These are phyloP conservation scores for Fusarium nygamai DNA, from an alignment of 2,329 filamentous ascomycete species.

Conservation along the genomic window DNA sequence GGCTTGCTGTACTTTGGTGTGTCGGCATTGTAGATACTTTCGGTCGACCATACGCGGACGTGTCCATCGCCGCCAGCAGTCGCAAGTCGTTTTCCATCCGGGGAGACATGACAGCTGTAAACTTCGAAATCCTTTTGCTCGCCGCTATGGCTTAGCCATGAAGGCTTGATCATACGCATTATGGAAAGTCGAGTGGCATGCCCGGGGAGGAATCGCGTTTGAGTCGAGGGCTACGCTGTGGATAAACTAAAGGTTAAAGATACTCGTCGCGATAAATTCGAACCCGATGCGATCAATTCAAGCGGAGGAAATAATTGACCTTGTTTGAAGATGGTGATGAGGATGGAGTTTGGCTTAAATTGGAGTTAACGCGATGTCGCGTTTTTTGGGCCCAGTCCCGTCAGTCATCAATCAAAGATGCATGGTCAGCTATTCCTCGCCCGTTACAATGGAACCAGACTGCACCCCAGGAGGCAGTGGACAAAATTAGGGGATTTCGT, in stretches of 20 bases:
- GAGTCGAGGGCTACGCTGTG: not conserved
- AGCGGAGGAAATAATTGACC: not conserved
- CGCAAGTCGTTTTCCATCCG: conserved; percentile 89
- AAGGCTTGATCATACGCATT: conserved; percentile 92
- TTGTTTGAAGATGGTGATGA: conserved; percentile 13
- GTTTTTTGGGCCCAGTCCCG: conserved; percentile 29
- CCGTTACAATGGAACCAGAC: not conserved
- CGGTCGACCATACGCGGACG: conserved; percentile 97
- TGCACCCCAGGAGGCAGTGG: not conserved
- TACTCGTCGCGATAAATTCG: not conserved
- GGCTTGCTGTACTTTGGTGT: conserved; percentile 78
- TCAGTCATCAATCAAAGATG: conserved; percentile 30
- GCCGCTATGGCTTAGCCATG: conserved; percentile 95
- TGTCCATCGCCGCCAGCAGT: conserved; percentile 98
- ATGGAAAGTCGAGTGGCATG: conserved; percentile 40
- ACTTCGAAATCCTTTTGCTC: conserved; percentile 99
- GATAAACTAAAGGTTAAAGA: not conserved
- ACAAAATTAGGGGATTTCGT: not conserved
- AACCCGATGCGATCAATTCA: conserved; percentile 2
- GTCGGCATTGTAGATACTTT: conserved; percentile 85
- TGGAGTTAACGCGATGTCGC: conserved; percentile 36
- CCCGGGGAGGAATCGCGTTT: conserved; percentile 21
- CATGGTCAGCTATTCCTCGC: conserved; percentile 20
- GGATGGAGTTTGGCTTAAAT: conserved; percentile 25
- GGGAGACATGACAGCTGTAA: conserved; percentile 97